Evolutionary conservation across 2,329 filamentous ascomycete genomes (phyloP), one percentile per base, ranked within the genome.

Genomic region (Fusarium transvaalense): DNA sequence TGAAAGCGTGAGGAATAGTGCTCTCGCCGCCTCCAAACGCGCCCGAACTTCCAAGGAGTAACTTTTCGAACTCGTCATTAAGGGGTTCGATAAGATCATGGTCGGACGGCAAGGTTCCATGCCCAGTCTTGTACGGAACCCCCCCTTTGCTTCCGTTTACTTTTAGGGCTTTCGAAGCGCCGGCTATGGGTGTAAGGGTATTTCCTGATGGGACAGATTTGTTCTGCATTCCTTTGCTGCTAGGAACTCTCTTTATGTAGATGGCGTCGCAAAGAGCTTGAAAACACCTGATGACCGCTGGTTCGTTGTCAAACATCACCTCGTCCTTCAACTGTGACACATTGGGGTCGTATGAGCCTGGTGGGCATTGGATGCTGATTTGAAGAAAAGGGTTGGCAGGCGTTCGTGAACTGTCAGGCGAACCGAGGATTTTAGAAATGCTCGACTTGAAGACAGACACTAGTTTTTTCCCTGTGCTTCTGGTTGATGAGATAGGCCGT

Each of bases 241-340:
- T n/a, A 3, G 23, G 38, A 10, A 17, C 13, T 6, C 61, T 38
- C 29, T 57, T 25, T 29, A 19, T 51, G 55, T 88, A 86, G 10
- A 81, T 62, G 8, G 77, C 74, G 31, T 74, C 69, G 23, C 84
- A 85, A 19, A 87, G 74, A 2, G 66, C 66, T 34, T 81, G 80
- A 50, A 88, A 88, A 19, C 81, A 76, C n/a, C 79, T 70, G 3
- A 87, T 66, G 0, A 88, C 43, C 3, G 54, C 48, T 3, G 76
- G 47, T 64, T 89, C 85, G 51, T 92, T 81, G 6, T 81, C 81
- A 72, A 94, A 93, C 1, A 93, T 73, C 3, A 94, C 84, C 71
- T 93, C 88, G 58, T 92, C 88, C 74, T 94, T 94, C 5, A 87
- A 82, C 5, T 91, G 87, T 62, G 93, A 88, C 8, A 94, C 78